phyloP scores from a whole-genome alignment of 371 early-diverging fungal genomes.

The Capillidium rhysosporum region DNA sequence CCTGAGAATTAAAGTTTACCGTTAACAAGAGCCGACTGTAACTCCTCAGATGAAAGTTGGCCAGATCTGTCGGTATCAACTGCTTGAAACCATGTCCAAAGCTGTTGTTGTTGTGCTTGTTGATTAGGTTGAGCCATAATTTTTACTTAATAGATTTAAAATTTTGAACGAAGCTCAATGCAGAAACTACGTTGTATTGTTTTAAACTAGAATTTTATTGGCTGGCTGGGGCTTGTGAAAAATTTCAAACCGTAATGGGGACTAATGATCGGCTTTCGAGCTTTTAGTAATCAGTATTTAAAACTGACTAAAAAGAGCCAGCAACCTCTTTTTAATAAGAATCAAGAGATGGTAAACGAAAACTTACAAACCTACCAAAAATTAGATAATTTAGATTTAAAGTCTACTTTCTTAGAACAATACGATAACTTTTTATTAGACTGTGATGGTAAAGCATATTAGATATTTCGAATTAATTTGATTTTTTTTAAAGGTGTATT shows the following conservation, averaged over 20 bases:
- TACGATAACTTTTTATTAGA: conserved; percentile 88
- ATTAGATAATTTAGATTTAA: not conserved
- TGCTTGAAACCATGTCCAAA: conserved; percentile 9
- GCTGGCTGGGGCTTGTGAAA: no score
- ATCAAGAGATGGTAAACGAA: no score
- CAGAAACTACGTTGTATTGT: no score
- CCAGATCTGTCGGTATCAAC: conserved; percentile 13
- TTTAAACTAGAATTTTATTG: no score
- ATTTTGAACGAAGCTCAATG: no score
- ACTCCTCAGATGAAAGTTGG: conserved; percentile 22
- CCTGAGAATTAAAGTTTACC: conserved; percentile 9
- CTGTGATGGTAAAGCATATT: conserved; percentile 64
- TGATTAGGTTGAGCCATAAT: not conserved
- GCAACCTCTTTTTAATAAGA: no score
- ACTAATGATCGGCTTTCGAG: no score
- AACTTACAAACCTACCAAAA: not conserved
- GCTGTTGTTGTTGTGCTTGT: not conserved
- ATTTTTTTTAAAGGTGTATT: conserved; percentile 49
- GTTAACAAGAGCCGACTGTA: conserved; percentile 36
- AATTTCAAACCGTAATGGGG: no score
- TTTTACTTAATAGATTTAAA: not conserved
- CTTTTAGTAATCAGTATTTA: no score
- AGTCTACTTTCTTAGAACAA: conserved; percentile 23
- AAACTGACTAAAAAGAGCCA: no score
- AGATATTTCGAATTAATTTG: not conserved